Evolutionary conservation across 192 early-diverging fungal species (phyloP), one percentile per base, ranked within the genome.

Genomic region (Entophlyctis luteolus): DNA sequence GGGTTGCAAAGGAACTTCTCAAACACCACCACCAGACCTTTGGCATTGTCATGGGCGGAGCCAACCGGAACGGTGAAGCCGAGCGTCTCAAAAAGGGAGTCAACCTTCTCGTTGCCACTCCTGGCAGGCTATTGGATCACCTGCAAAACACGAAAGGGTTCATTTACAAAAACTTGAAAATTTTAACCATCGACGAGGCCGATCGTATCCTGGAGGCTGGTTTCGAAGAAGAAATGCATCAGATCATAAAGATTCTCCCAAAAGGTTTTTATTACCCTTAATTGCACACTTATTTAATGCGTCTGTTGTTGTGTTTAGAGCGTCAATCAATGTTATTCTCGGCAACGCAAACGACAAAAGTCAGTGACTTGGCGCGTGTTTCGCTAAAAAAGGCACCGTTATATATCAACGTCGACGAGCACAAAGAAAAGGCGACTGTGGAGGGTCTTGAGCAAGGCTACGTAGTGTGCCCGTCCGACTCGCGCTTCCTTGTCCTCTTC

Each of bases 311-410:
- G 28, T 10, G 27, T 74, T 60, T 45, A 71, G 91, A 90, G 60
- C 94, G 97, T 59, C 97, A 99, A 75, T 90, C 94, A 29, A 91
- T 97, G 94, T 83, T 99, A 39, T 99, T 99, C 73, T 99, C 97
- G 29, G 97, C 97, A 29, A 99, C 97, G 8, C 95, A 98, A 76
- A 98, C 97, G 1, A 98, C 96, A 47, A 97, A 98, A 81, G 96
- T 99, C 55, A 89, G 90, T 67, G 97, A 98, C 74, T 84, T 99
- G 18, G 97, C 96, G 27, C 87, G 97, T 59, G 93, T 99, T n/a
- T 98, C 97, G 36, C 81, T 99, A 39, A 93, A 93, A 78, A 89
- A 92, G 68, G 88, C 92, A 27, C 97, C 97, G 18, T 75, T 99
- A 47, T 99, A 99, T 80, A 96, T 99, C 81, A 99, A 99, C 68